A percentile compares a stretch with the other conserved stretches of the same genome.
phyloP scores from a whole-genome alignment of 371 early-diverging fungal genomes.

The Apophysomyces sp. region DNA sequence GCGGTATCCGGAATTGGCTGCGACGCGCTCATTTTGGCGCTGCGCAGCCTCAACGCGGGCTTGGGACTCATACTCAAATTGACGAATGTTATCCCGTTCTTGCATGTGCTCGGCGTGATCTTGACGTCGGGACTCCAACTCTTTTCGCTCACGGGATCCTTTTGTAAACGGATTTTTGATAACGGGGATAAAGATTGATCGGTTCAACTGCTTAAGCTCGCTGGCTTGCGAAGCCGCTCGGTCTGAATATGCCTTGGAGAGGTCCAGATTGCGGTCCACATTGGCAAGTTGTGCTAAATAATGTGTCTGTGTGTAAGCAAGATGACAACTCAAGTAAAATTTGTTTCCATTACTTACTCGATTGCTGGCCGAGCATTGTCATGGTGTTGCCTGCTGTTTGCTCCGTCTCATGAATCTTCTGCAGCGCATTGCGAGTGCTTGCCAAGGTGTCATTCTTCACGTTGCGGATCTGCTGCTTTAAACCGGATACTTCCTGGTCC shows the following conservation, averaged over 20 bases:
- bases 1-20: constrained; percentile 36
- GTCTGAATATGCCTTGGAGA: constrained; percentile 72
- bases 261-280: constrained; percentile 71
- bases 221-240: constrained; percentile 70
- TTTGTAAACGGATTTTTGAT: constrained; percentile 67
- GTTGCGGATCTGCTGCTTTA: constrained; percentile 63
- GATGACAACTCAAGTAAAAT: neutral
- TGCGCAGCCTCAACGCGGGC: constrained; percentile 57
- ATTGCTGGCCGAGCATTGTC: constrained; percentile 63
- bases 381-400: constrained; percentile 61
- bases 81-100: constrained; percentile 30
- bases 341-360: constrained; percentile 41
- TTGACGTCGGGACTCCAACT: constrained; percentile 51
- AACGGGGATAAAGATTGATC: constrained; percentile 75
- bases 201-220: constrained; percentile 77
- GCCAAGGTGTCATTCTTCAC: constrained; percentile 71
- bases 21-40: constrained; percentile 40
- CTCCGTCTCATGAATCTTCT: constrained; percentile 66
- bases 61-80: constrained; percentile 26
- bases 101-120: constrained; percentile 52
- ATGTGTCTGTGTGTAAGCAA: neutral
- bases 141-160: constrained; percentile 58
- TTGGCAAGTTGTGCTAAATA: constrained; percentile 65
- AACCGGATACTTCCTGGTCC: constrained; percentile 49
- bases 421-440: constrained; percentile 74